phyloP scores from a whole-genome alignment of 2,329 filamentous ascomycete species.

The Penicillium paneum region DNA sequence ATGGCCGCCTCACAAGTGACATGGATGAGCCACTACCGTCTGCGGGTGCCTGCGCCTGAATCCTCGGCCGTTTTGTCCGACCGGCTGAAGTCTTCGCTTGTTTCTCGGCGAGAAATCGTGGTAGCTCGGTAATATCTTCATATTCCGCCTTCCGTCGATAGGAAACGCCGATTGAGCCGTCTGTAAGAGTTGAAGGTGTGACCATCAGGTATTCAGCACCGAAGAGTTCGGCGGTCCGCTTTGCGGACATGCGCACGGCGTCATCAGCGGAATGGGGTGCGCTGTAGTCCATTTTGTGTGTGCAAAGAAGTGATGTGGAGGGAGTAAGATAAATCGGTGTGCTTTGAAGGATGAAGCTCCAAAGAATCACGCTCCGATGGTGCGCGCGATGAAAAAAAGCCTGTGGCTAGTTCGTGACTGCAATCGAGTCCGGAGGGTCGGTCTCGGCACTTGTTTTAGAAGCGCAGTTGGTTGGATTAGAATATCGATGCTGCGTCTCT shows the following conservation, averaged over 20 bases:
- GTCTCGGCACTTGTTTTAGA: not conserved
- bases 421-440: not conserved
- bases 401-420: slow-evolving; percentile 7
- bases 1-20: slow-evolving; percentile 51
- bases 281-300: slow-evolving; percentile 31
- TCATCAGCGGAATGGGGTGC: slow-evolving; percentile 34
- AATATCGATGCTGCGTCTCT: not conserved
- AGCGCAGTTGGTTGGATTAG: not conserved
- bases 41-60: slow-evolving; percentile 52
- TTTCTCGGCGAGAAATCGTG: slow-evolving; percentile 73
- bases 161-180: slow-evolving; percentile 44
- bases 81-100: slow-evolving; percentile 65
- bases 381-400: slow-evolving; percentile 22
- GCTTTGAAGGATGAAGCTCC: slow-evolving; percentile 3
- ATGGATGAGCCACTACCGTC: slow-evolving; percentile 50
- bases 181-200: slow-evolving; percentile 42
- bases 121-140: slow-evolving; percentile 70
- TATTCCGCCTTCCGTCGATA: slow-evolving; percentile 63
- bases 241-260: slow-evolving; percentile 42
- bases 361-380: not conserved
- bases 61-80: slow-evolving; percentile 61
- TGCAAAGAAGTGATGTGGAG: not conserved
- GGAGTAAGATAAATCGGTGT: not conserved
- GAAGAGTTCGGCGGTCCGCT: slow-evolving; percentile 48
- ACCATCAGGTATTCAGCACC: slow-evolving; percentile 47